Evolutionary conservation across 805 yeast species (phyloP).

Genomic region (Zygosaccharomyces pseudorouxii): DNA sequence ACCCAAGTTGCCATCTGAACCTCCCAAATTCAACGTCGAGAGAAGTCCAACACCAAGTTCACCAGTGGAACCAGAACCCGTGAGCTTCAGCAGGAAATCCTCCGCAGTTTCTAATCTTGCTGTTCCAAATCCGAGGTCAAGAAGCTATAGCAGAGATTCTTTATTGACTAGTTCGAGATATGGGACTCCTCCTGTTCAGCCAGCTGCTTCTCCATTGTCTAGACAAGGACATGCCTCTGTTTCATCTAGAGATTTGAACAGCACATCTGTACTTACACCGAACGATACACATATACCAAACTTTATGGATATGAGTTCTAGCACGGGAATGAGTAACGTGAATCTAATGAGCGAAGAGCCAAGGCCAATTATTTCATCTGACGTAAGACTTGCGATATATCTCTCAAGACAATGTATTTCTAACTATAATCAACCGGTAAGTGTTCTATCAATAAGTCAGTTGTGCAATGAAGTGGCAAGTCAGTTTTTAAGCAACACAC

Average conservation of each 20-base stretch:
- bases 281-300: background rate
- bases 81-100: background rate
- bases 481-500: slow-evolving; percentile 3
- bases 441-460: slow-evolving; percentile 8
- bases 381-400: slow-evolving; percentile 9
- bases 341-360: background rate
- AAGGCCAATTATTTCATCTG: slow-evolving; percentile 2
- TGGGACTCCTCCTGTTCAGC: background rate
- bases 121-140: background rate
- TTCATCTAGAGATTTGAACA: background rate
- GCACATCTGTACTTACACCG: background rate
- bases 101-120: background rate
- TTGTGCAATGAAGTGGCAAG: slow-evolving; percentile 10
- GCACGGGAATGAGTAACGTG: too few relatives aligned
- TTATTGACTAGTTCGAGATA: background rate
- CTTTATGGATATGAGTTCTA: background rate
- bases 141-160: background rate
- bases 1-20: slow-evolving; percentile 37
- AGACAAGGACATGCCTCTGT: background rate
- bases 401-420: slow-evolving; percentile 10
- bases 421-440: slow-evolving; percentile 11
- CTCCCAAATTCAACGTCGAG: slow-evolving; percentile 26
- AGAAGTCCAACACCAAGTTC: background rate
- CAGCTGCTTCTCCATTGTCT: background rate
- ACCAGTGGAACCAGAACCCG: background rate